These are phyloP conservation scores for Gynochthodes officinalis DNA, from an alignment of 257 asterid species.

Conservation along the genomic window DNA sequence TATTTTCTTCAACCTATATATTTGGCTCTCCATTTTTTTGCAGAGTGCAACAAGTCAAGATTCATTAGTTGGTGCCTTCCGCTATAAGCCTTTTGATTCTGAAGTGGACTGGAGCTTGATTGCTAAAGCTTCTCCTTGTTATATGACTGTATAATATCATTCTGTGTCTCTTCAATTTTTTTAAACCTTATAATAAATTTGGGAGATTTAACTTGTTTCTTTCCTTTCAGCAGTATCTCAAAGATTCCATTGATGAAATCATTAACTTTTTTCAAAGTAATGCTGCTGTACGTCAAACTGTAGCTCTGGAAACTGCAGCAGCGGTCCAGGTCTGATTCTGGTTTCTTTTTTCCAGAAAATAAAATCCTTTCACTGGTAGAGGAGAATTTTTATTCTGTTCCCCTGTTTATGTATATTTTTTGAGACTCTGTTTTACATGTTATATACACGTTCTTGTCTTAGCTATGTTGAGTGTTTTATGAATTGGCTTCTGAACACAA, in stretches of 20 bases:
- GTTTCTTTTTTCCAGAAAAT: slow-evolving; percentile 17
- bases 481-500: background rate
- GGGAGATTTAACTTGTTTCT: slow-evolving; percentile 13
- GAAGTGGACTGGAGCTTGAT: slow-evolving; percentile 89
- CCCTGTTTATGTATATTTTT: no score
- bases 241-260: slow-evolving; percentile 80
- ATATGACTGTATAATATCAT: slow-evolving; percentile 70
- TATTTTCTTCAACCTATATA: slow-evolving; percentile 2
- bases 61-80: slow-evolving; percentile 79
- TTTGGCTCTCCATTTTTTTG: slow-evolving; percentile 20
- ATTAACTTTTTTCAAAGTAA: slow-evolving; percentile 74
- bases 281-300: slow-evolving; percentile 76
- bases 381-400: slow-evolving; percentile 2
- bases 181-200: slow-evolving; percentile 7
- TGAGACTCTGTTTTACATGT: background rate
- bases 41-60: slow-evolving; percentile 87
- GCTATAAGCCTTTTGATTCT: slow-evolving; percentile 83
- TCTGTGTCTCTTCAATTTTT: slow-evolving; percentile 17
- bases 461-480: background rate
- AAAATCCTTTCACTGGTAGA: slow-evolving; percentile 7
- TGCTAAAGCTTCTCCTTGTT: slow-evolving; percentile 96
- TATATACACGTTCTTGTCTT: background rate
- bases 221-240: slow-evolving; percentile 65
- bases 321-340: slow-evolving; percentile 81
- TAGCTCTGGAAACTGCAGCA: slow-evolving; percentile 95